Base-by-base conservation (phyloP, 768 basidiomycete genomes). In the Cystofilobasidium capitatum region DNA sequence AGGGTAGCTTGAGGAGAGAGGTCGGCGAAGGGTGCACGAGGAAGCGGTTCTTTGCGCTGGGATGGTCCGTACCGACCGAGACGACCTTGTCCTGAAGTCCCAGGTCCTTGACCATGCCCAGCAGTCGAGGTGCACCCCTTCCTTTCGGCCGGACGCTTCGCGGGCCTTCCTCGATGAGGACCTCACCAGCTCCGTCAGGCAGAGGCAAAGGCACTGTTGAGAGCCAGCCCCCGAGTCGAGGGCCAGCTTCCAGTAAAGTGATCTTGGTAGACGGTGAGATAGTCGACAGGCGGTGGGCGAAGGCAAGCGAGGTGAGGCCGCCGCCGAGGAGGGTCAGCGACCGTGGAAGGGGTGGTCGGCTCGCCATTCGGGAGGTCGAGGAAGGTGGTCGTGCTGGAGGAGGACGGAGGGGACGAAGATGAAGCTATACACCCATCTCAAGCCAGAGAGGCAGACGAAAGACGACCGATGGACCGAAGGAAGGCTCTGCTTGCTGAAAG, bases 51-150 rank as follows among this genome's bases (percentile, higher is more conserved):
- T 81, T 83, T 2, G 91, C 91, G 0, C 91, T 85, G 0, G 88
- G 81, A 0, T 89, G 83, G 5, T 81, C 78, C 60, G 80, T 84
- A 1, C 86, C 80, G 2, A 89, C 85, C 13, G 83, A 86, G 7
- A 94, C 76, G 14, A 96, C 77, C 7, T 82, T 77, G 1, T 83
- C 74, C 6, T 81, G 70, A 10, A 97, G 79, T 60, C 80, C 79
- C 12, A 97, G 81, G 10, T 91, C 83, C 73, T 90, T 81, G 59
- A 94, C 84, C 94, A 97, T 75, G 73, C 91, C 88, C 16, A 97
- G 78, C 37, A 91, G 81, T 4, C 86, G 78, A 65, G 82, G 83
- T 8, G 88, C 79, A 26, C 75, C 74, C n/a, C 72, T 36, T 35
- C 78, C 76, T 65, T 85, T 85, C 0, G 93, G 90, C 42, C 92